These are phyloP conservation scores for Phyllosticta paracitricarpa DNA, from an alignment of 2,329 filamentous ascomycete species.

Conservation along the genomic window DNA sequence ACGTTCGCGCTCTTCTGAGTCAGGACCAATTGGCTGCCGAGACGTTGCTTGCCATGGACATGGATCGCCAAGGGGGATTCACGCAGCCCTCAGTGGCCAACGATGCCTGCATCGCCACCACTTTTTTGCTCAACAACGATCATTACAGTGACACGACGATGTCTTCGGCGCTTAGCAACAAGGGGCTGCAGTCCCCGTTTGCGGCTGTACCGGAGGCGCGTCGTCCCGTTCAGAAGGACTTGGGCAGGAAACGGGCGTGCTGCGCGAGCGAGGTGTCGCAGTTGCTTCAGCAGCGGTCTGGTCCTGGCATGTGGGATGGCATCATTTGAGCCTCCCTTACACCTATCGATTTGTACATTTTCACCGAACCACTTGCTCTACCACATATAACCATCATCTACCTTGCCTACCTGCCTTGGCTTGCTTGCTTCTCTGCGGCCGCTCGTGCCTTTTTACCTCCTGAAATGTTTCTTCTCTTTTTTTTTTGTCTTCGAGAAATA, in stretches of 20 bases:
- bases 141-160: neutral
- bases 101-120: conserved; percentile 26
- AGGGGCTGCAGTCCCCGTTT: conserved; percentile 31
- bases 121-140: conserved; percentile 18
- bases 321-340: conserved; percentile 34
- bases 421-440: too few species aligned
- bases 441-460: too few species aligned
- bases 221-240: conserved; percentile 36
- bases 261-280: conserved; percentile 51
- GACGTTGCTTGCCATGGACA: conserved; percentile 4
- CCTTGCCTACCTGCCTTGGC: too few species aligned
- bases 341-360: neutral
- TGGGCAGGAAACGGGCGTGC: conserved; percentile 55
- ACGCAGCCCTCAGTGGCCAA: conserved; percentile 21
- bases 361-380: neutral
- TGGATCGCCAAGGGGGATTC: conserved; percentile 8
- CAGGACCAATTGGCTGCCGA: conserved; percentile 13
- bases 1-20: conserved; percentile 53
- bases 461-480: too few species aligned
- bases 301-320: conserved; percentile 57
- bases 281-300: conserved; percentile 42
- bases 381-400: neutral
- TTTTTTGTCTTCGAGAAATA: too few species aligned
- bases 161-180: conserved; percentile 17
- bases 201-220: conserved; percentile 31